Evolutionary conservation across 208 protist genomes (phyloP).

Genomic region (Angomonas ambiguus): DNA sequence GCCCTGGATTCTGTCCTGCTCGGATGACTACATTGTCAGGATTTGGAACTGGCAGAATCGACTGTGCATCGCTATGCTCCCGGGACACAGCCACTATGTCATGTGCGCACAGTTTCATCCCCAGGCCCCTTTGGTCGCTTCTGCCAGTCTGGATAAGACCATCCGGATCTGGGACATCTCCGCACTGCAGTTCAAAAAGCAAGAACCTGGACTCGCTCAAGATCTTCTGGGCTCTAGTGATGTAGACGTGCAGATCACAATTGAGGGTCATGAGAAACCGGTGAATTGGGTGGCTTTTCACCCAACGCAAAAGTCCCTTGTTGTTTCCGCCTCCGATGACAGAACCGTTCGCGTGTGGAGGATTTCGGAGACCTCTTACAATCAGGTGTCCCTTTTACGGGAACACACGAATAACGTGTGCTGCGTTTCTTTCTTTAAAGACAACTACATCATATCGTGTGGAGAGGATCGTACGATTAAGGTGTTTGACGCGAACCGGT

Average conservation of each 20-base stretch:
- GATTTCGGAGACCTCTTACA: slow-evolving; percentile 85
- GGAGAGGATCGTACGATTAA: slow-evolving; percentile 95
- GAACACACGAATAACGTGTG: slow-evolving; percentile 98
- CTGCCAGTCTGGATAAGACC: slow-evolving; percentile 98
- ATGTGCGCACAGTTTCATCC: slow-evolving; percentile 99
- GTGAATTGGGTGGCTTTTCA: slow-evolving; percentile 99
- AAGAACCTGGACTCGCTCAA: slow-evolving; percentile 55
- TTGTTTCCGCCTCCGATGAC: slow-evolving; percentile 98
- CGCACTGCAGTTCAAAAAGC: slow-evolving; percentile 63
- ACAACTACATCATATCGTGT: slow-evolving; percentile 96
- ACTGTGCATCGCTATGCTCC: slow-evolving; percentile 92
- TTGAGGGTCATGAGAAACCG: slow-evolving; percentile 98
- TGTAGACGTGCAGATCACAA: slow-evolving; percentile 90
- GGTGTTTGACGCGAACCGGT: slow-evolving; percentile 80
- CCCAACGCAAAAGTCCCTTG: slow-evolving; percentile 89
- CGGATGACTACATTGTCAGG: slow-evolving; percentile 98
- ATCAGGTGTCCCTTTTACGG: slow-evolving; percentile 90
- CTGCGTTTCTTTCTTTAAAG: slow-evolving; percentile 95
- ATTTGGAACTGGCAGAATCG: slow-evolving; percentile 99
- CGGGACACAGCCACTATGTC: slow-evolving; percentile 98
- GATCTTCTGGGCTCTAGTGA: slow-evolving; percentile 95
- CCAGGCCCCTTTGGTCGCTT: slow-evolving; percentile 93
- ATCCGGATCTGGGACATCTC: slow-evolving; percentile 99
- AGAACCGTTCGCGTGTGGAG: slow-evolving; percentile 96
- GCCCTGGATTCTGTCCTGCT: slow-evolving; percentile 98